Conservation (phyloP, 2,329 filamentous ascomycete genomes). For the Verticillium klebahnii region DNA sequence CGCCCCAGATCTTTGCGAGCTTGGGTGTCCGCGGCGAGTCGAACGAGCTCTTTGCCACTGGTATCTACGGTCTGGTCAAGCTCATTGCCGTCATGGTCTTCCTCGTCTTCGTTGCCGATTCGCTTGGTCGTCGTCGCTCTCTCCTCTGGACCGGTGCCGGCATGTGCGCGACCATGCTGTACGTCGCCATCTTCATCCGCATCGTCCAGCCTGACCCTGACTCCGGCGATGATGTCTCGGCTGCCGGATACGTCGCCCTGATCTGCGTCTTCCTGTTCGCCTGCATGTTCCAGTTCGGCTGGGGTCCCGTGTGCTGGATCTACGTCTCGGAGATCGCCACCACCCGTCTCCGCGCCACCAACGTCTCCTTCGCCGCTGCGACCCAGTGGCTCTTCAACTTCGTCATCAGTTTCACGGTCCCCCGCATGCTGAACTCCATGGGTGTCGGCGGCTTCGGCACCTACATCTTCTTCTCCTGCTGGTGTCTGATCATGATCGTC, state of each 20-base stretch:
- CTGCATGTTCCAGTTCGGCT: conserved; percentile 30
- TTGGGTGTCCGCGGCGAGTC: conserved; percentile 38
- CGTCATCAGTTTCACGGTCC: conserved; percentile 58
- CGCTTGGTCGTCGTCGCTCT: conserved; percentile 39
- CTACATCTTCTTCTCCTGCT: conserved; percentile 32
- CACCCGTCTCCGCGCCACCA: conserved; percentile 42
- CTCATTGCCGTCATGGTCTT: conserved; percentile 15
- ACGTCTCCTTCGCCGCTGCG: conserved; percentile 56
- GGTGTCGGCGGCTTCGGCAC: conserved; percentile 38
- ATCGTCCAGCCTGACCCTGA: conserved; percentile 44
- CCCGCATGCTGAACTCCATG: conserved; percentile 54
- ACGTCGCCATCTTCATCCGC: conserved; percentile 55
- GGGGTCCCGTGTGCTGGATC: conserved; percentile 38
- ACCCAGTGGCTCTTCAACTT: conserved; percentile 65
- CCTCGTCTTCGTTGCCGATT: conserved; percentile 41
- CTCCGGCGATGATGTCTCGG: conserved; percentile 26
- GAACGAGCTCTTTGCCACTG: conserved; percentile 26
- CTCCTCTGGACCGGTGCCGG: conserved; percentile 34
- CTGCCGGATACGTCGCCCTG: conserved; percentile 56
- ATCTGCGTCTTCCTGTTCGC: conserved; percentile 63
- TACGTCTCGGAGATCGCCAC: conserved; percentile 44
- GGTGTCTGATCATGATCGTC: conserved; percentile 25
- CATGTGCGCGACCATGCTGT: conserved; percentile 33
- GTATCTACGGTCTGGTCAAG: conserved; percentile 23
- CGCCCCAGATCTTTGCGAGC: conserved; percentile 52